Percentiles rank a stretch among this genome's conserved stretches.
These are phyloP conservation scores for Salix arbutifolia DNA, from an alignment of 345 rosid species.

Conservation along the genomic window DNA sequence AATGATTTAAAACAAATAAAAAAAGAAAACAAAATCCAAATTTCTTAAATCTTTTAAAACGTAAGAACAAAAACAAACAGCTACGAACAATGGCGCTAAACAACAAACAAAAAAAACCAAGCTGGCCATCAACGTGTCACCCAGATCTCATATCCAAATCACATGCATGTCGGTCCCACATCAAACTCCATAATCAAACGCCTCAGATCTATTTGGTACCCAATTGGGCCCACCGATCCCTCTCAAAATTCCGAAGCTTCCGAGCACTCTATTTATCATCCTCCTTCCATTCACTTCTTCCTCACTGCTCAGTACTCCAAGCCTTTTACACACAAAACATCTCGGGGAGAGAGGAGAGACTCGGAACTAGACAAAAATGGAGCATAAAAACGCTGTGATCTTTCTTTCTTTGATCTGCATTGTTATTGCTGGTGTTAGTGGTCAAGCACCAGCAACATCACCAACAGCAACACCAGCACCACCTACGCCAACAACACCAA, in stretches of 20 bases:
- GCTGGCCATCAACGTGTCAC: background rate
- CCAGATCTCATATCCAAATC: background rate
- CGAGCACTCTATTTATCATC: background rate
- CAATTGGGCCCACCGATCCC: background rate
- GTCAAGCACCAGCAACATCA: constrained; percentile 16
- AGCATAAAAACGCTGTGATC: background rate
- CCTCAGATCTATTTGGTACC: constrained; percentile 11
- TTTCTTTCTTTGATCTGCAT: constrained; percentile 19
- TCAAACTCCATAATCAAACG: constrained; percentile 1
- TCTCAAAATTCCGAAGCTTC: background rate
- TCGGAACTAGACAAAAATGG: background rate
- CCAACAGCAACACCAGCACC: constrained; percentile 13
- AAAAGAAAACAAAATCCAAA: no score
- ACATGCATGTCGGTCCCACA: background rate
- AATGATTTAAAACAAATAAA: no score
- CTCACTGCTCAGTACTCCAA: background rate
- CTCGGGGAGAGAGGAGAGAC: background rate
- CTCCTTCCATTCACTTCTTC: background rate
- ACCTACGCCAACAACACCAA: constrained; percentile 7
- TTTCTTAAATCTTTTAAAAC: no score
- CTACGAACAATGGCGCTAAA: no score
- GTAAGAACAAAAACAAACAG: no score
- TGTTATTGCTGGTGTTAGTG: constrained; percentile 1
- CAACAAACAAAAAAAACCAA: background rate
- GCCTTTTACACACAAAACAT: background rate